Conservation (phyloP, 768 basidiomycete species). For the Strobilomyces confusus region DNA sequence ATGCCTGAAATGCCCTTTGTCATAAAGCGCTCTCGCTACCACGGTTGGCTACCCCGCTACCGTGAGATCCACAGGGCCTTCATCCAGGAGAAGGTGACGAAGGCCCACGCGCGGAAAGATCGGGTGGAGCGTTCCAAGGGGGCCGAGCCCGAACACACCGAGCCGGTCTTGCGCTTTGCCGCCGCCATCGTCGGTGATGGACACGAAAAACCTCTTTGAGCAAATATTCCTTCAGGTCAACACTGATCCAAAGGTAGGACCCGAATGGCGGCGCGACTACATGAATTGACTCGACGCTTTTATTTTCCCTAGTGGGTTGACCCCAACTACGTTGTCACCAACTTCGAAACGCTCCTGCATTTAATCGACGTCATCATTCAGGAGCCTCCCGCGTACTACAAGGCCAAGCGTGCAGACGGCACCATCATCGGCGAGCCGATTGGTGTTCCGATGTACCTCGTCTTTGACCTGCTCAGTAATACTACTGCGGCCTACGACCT, state of each 20-base stretch:
- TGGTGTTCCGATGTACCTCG: constrained; percentile 15
- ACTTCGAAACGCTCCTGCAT: not conserved
- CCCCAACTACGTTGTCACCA: not conserved
- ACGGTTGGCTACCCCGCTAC: constrained; percentile 4
- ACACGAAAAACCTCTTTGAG: not conserved
- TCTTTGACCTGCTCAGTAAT: constrained; percentile 22
- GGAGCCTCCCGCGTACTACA: constrained; percentile 1
- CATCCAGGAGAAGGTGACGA: not conserved
- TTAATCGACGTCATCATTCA: not conserved
- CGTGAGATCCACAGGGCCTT: constrained; percentile 1
- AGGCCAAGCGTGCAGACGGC: not conserved
- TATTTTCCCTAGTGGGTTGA: not conserved
- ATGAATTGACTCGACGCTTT: not conserved
- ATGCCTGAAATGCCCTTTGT: not conserved
- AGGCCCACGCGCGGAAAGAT: not conserved
- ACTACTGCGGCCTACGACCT: constrained; percentile 18
- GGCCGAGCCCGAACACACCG: not conserved
- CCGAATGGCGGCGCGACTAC: too few relatives aligned
- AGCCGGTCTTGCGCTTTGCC: not conserved
- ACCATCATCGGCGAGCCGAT: constrained; percentile 15
- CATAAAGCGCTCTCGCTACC: not conserved
- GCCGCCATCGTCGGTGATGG: not conserved
- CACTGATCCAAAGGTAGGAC: constrained; percentile 2
- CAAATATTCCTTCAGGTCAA: constrained; percentile 2
- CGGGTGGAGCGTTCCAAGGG: not conserved